Base-by-base conservation (phyloP, 768 basidiomycete genomes). In the Fomitopsis pulvina region DNA sequence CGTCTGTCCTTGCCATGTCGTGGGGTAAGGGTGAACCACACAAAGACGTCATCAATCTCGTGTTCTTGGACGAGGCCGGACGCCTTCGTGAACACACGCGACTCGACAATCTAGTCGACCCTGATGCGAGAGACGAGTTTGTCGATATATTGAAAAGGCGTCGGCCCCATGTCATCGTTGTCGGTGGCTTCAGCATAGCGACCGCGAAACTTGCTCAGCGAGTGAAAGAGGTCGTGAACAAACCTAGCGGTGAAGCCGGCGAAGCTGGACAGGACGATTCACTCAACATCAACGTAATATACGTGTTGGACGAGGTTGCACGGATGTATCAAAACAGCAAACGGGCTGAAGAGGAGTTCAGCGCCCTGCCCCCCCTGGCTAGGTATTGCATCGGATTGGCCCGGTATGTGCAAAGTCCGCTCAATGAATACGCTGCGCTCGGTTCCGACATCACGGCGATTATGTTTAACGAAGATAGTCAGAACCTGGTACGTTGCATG, bases 1-100 rank as follows among this genome's bases (percentile, higher is more conserved):
- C 93, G 42, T 75, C 84, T 20, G 92, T 98, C 20, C 76, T 99
- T 37, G 90, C 94, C 2, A 66, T 95, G 50, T 95, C 94, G 6
- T 93, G 92, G 84, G 96, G 96, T 30, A 86, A 89, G 68, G 96
- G 96, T 30, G 93, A 96, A 58, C 90, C 92, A 32, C 83, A 86
- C 59, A 88, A 87, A 60, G 95, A 99, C 65, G 83, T 85, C 6
- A 87, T 97, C 48, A 79, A 83, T 20, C 71, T 92, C 34, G 86
- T 94, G 50, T 89, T 83, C 70, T 63, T 97, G 41, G 94, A 97
- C 60, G 81, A 90, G 53, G 83, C 83, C 41, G 95, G 96, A 16
- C 85, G 90, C 42, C 73, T 94, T 61, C 86, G 92, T n/a, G 91
- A 96, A 58, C 85, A 92, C 54, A 79, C 83, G 39, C 89, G 87